Evolutionary conservation across 2,329 filamentous ascomycete species (phyloP), one percentile per base, ranked within the genome.

Genomic region (Podosphaera fusca): DNA sequence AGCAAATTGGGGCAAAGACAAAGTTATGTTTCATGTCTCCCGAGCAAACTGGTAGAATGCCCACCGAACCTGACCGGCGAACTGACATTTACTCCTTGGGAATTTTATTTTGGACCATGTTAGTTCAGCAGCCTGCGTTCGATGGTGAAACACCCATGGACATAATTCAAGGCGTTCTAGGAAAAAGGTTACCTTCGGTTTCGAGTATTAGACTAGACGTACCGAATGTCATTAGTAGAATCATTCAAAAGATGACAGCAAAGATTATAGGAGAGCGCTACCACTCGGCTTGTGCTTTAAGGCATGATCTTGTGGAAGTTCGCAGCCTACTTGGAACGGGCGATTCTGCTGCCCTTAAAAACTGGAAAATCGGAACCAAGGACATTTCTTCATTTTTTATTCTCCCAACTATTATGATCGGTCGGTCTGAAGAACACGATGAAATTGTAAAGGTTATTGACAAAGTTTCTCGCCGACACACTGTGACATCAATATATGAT

Each of bases 41-140:
- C 0, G 90, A 96, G 67, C 90, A 95, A 72, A 95, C 90, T 1
- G 90, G 90, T 12, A 82, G 90, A 29, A 84, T 95, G 77, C 86
- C 88, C 2, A 87, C 85, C 3, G 88, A 95, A 68, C 90, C 90
- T 1, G 89, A 95, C 69, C 86, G 80, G 50, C 80, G 90, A 47
- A 95, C 89, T 10, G 90, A 96, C 68, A 94, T 95, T 42, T 95
- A 95, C 71, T 89, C 87, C 0, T 73, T 95, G 0, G 90, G 90
- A 2, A 81, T 95, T 40, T 70, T 95, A 1, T 90, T 95, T 67
- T 95, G 87, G 84, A 85, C 79, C 7, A 78, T 94, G 64, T 72
- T 94, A 51, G 85, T 85, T 1, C 87, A 88, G 31, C 79, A 82
- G 63, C 79, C 84, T 2, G 84, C 87, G 0, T 95, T 92, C 62